Evolutionary conservation across 2,329 filamentous ascomycete genomes (phyloP).

Genomic region (Thelonectria olida): DNA sequence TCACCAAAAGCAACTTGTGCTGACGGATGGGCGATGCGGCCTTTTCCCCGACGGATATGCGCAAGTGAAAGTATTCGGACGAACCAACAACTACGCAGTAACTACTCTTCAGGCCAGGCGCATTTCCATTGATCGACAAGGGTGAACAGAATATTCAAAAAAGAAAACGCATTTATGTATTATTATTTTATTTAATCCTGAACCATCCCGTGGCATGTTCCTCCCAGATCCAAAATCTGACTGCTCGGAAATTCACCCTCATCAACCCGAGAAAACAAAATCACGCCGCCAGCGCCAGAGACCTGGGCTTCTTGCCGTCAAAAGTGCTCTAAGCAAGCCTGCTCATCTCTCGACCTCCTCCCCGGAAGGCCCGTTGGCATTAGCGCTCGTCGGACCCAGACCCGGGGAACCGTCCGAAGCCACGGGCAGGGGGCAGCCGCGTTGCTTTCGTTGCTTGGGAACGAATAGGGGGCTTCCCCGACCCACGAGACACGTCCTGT

Average conservation of each 20-base stretch:
- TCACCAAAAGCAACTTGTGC: background rate
- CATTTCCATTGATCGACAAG: too few relatives aligned
- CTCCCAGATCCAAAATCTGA: constrained; percentile 8
- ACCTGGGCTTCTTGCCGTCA: constrained; percentile 17
- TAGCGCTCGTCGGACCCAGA: constrained; percentile 26
- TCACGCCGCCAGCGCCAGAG: constrained; percentile 23
- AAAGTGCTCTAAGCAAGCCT: constrained; percentile 20
- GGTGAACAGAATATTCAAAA: constrained; percentile 4
- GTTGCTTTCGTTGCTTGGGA: constrained; percentile 21
- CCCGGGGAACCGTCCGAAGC: constrained; percentile 27
- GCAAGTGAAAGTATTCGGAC: too few relatives aligned
- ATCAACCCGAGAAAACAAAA: constrained; percentile 6
- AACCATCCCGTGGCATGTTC: background rate
- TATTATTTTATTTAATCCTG: constrained; percentile 3
- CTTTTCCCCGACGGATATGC: too few relatives aligned
- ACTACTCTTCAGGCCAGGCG: too few relatives aligned
- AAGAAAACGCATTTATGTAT: background rate
- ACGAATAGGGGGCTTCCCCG: constrained; percentile 29
- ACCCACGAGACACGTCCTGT: constrained; percentile 19
- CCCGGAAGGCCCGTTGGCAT: constrained; percentile 8
- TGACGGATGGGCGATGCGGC: too few relatives aligned
- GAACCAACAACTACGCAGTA: too few relatives aligned
- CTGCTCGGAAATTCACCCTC: constrained; percentile 5
- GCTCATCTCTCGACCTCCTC: constrained; percentile 20
- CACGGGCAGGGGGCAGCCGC: background rate